Evolutionary conservation across 768 basidiomycete genomes (phyloP), one percentile per base, ranked within the genome.

Genomic region (Kwoniella sp.): DNA sequence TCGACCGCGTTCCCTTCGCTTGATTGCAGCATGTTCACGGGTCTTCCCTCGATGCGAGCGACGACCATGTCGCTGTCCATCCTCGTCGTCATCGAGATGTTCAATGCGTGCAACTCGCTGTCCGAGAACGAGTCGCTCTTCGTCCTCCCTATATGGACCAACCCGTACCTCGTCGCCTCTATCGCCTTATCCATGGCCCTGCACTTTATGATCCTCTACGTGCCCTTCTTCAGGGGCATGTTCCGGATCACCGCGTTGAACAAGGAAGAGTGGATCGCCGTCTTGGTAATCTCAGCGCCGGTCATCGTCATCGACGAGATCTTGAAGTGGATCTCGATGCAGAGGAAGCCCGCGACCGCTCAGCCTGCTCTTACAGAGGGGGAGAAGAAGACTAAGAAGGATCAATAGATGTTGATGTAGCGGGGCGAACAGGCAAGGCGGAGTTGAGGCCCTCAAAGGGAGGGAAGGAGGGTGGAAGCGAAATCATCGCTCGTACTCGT

Each of bases 21-120:
- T 71, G 95, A 93, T 17, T 98, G 95, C 81, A 86, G 87, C 71
- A 99, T 99, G 90, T 99, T 97, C 82, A 89, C 89, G 28, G 90
- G 94, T 79, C 85, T 85, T 66, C 88, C 92, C 86, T 84, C 95
- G 13, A 88, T 88, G 73, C 86, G 86, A 17, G 95, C 94, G 2
- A 96, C 94, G 63, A 99, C 95, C 23, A 92, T 98, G 86, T 94
- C 92, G 69, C 83, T 99, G 34, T 97, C 95, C 28, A 93, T 98
- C 75, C 86, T 99, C 55, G 95, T 99, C 61, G 93, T 81, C 38
- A 80, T 79, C 51, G 77, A 75, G 65, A 79, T 81, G 77, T 78
- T 81, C 65, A 81, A 81, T 71, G 81, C 81, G 12, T 79, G 72
- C 55, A 98, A 98, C 82, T 97, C 94, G 62, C 84, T 99, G 25